Evolutionary conservation across 2,329 filamentous ascomycete species (phyloP), one percentile per base, ranked within the genome.

Genomic region (Aspergillus phoenicis): DNA sequence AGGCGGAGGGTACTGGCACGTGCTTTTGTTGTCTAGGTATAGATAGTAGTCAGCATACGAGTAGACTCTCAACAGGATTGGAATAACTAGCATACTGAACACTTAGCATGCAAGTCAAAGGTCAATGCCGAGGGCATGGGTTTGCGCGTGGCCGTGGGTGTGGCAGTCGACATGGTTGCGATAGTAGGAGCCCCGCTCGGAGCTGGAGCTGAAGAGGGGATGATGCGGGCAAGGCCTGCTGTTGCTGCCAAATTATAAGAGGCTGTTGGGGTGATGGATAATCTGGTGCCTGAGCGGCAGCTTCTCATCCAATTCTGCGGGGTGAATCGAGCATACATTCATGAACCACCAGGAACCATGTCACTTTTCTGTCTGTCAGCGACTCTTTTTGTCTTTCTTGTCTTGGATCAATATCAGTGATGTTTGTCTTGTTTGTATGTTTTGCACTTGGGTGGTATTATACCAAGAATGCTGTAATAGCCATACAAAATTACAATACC

Each of bases 1-100:
- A 99, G 87, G 52, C 89, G 90, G 57, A 99, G 84, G 61, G 87
- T 88, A 57, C 95, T 95, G 53, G 95, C 95, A 68, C 95, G 90
- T 26, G 95, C 95, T 83, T 94, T 92, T 10, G 94, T 98, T 52
- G 93, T 96, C 94, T 98, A 59, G 59, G 8, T 52, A 39, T 20
- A 20, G 22, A 22, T 33, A 36, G 48, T 22, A 39, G 59, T 64
- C 33, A 53, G 36, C 26, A 11, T 51, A 53, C 28, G 15, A 24
- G n/a, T 24, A 26, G 30, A 1, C 28, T 28, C n/a, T 28, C n/a
- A 33, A 28, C 20, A 10, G 20, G 7, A 45, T 15, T 26, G 52
- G 26, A 57, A 48, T 15, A 10, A 71, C 89, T 4, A 10, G 72
- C 89, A 78, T 83, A 95, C 91, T 66, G 91, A 93, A 79, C 91